Conservation (phyloP, 495 filamentous ascomycete species). For the Xylaria grammica region DNA sequence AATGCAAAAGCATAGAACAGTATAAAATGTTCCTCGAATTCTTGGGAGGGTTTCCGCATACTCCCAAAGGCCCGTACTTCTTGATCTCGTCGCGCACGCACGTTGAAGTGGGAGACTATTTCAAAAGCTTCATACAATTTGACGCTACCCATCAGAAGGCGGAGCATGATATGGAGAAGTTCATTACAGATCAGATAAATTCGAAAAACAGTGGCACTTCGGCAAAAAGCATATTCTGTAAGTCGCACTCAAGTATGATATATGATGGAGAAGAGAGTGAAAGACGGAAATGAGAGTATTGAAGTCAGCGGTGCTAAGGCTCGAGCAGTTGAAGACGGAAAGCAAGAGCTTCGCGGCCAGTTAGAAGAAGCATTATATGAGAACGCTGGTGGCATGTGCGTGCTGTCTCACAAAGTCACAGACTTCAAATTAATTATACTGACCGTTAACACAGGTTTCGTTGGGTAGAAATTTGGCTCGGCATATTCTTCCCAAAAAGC, state of each 20-base stretch:
- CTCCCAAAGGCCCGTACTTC: too few relatives aligned
- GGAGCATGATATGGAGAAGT: not conserved
- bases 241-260: not conserved
- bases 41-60: too few relatives aligned
- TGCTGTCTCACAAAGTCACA: not conserved
- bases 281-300: too few relatives aligned
- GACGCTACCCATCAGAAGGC: too few relatives aligned
- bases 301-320: too few relatives aligned
- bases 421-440: not conserved
- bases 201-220: not conserved
- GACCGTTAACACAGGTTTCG: not conserved
- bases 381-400: not conserved
- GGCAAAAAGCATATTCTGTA: conserved; percentile 5
- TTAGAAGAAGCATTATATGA: not conserved
- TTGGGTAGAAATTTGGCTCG: not conserved
- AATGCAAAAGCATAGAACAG: too few relatives aligned
- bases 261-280: not conserved
- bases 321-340: too few relatives aligned
- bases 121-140: too few relatives aligned
- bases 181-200: not conserved
- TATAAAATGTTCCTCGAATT: too few relatives aligned
- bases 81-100: too few relatives aligned
- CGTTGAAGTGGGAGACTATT: too few relatives aligned
- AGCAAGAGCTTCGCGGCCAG: not conserved
- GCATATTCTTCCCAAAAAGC: not conserved